Evolutionary conservation across 2,329 filamentous ascomycete genomes (phyloP).

Genomic region (Aspergillus arachidicola): DNA sequence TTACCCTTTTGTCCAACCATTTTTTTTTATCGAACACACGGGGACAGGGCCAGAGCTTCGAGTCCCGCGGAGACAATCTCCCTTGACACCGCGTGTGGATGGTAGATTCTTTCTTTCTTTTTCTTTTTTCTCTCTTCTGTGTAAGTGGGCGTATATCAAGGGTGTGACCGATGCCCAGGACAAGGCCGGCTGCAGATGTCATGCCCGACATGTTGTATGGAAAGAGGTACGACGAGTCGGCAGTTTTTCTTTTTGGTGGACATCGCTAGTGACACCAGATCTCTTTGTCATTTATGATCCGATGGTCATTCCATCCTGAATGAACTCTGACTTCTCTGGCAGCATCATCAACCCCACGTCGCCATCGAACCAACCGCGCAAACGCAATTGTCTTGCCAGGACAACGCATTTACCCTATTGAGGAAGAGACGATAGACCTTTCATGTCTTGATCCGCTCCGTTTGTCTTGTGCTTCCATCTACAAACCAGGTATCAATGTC

Average conservation of each 20-base stretch:
- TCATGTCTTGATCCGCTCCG: background rate
- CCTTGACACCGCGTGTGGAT: background rate
- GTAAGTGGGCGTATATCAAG: background rate
- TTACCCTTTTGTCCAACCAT: background rate
- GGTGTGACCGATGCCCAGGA: background rate
- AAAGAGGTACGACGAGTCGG: background rate
- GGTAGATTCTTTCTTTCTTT: background rate
- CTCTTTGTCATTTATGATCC: background rate
- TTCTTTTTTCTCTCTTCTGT: background rate
- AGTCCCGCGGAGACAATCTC: background rate
- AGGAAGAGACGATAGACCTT: background rate
- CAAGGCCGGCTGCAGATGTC: background rate
- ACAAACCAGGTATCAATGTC: background rate
- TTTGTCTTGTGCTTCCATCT: background rate
- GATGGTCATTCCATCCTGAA: background rate
- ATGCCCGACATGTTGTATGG: background rate
- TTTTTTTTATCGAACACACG: background rate
- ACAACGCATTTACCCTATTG: background rate
- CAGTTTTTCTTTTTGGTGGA: background rate
- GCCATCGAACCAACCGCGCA: background rate
- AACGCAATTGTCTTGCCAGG: background rate
- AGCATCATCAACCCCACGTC: background rate
- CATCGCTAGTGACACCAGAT: background rate
- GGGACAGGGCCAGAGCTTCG: background rate
- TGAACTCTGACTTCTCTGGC: background rate